phyloP scores from a whole-genome alignment of 1,284 basidiomycete species.

The Cutaneotrichosporon cutaneum region DNA sequence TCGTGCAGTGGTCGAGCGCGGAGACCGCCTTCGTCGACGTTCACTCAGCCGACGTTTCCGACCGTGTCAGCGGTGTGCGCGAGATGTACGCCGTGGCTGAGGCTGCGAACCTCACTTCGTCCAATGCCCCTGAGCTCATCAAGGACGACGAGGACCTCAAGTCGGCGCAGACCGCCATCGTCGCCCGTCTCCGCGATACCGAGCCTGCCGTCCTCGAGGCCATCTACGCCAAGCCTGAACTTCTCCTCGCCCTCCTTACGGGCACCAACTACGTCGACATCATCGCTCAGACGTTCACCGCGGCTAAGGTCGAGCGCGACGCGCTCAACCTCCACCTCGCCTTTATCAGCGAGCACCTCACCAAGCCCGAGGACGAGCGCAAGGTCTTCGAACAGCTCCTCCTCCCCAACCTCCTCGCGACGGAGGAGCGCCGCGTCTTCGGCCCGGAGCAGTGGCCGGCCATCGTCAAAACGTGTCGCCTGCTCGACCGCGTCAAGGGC shows the following conservation, averaged over 20 bases:
- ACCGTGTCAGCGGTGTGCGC: constrained; percentile 49
- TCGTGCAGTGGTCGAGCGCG: constrained; percentile 23
- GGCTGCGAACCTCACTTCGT: constrained; percentile 12
- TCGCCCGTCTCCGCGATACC: constrained; percentile 67
- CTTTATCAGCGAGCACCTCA: constrained; percentile 63
- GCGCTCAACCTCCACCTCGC: constrained; percentile 61
- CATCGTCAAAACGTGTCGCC: constrained; percentile 15
- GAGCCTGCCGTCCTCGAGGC: constrained; percentile 63
- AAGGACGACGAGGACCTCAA: constrained; percentile 26
- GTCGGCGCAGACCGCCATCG: constrained; percentile 43
- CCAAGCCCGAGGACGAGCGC: constrained; percentile 50
- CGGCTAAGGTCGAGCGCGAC: constrained; percentile 42
- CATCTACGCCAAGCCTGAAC: constrained; percentile 61
- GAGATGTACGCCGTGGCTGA: constrained; percentile 38
- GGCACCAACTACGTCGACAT: constrained; percentile 57
- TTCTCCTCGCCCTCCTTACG: constrained; percentile 57
- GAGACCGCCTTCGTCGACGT: constrained; percentile 47
- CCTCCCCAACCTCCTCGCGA: constrained; percentile 71
- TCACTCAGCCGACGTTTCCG: constrained; percentile 50
- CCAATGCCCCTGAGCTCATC: constrained; percentile 19
- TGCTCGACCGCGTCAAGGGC: constrained; percentile 17
- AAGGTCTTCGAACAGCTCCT: constrained; percentile 63
- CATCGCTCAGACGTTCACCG: constrained; percentile 56
- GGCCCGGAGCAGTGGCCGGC: constrained; percentile 62
- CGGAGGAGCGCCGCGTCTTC: constrained; percentile 66